phyloP scores from a whole-genome alignment of 768 basidiomycete genomes.

The Kwoniella pini region DNA sequence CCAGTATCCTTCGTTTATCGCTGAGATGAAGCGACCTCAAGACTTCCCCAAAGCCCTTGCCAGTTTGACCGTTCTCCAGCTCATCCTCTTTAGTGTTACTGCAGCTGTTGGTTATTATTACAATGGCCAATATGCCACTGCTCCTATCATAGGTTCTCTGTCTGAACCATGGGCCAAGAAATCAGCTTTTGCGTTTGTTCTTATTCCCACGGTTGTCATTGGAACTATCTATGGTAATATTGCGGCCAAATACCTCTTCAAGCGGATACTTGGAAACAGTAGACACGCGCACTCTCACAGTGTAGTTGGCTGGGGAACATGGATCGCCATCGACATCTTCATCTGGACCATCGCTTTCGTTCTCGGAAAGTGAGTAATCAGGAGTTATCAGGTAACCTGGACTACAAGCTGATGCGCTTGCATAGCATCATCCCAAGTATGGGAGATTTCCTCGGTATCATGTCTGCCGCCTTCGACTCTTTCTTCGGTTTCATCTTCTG shows the following conservation, averaged over 20 bases:
- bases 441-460: constrained; percentile 49
- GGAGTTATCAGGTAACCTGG: neutral
- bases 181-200: constrained; percentile 45
- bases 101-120: constrained; percentile 48
- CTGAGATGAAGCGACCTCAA: constrained; percentile 55
- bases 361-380: constrained; percentile 38
- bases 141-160: constrained; percentile 44
- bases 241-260: constrained; percentile 45
- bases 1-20: constrained; percentile 50
- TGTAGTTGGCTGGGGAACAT: constrained; percentile 42
- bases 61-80: constrained; percentile 34
- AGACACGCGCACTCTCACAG: constrained; percentile 39
- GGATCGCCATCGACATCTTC: constrained; percentile 39
- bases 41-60: constrained; percentile 54
- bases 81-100: constrained; percentile 40
- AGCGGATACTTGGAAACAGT: constrained; percentile 38
- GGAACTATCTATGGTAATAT: constrained; percentile 48
- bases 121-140: constrained; percentile 47
- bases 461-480: constrained; percentile 42
- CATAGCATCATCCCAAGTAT: constrained; percentile 43
- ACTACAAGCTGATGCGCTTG: neutral
- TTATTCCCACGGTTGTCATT: constrained; percentile 47
- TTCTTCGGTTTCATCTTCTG: constrained; percentile 53
- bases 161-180: constrained; percentile 47
- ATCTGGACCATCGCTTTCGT: constrained; percentile 44